These are phyloP conservation scores for Metschnikowia cerradonensis DNA, from an alignment of 805 yeast species.

Conservation along the genomic window DNA sequence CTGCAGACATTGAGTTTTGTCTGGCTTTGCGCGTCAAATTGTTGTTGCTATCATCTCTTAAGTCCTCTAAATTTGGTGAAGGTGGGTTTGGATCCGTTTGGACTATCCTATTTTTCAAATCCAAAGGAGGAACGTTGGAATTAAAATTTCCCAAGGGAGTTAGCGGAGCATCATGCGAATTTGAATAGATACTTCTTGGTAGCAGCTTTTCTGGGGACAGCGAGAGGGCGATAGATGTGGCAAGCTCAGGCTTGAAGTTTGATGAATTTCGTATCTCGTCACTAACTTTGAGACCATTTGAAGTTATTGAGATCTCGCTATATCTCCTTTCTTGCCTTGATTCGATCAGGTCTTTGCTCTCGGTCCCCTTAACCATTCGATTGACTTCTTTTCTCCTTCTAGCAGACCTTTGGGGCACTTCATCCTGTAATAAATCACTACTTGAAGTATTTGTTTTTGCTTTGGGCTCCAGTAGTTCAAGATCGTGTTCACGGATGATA, in stretches of 20 bases:
- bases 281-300: constrained; percentile 11
- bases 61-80: not conserved
- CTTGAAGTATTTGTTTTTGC: not conserved
- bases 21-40: constrained; percentile 5
- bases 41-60: not conserved
- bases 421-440: not conserved
- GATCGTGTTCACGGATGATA: not conserved
- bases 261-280: constrained; percentile 2
- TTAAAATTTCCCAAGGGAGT: not conserved
- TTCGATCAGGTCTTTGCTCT: not conserved
- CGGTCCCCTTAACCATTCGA: not conserved
- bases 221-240: constrained; percentile 4
- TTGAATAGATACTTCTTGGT: not conserved
- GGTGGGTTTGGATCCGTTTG: not conserved
- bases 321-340: constrained; percentile 4
- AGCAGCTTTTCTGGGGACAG: not conserved
- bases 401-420: constrained; percentile 27
- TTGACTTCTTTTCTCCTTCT: constrained; percentile 15
- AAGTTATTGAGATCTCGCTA: constrained; percentile 12
- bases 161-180: not conserved
- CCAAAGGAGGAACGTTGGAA: not conserved
- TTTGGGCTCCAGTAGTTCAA: not conserved
- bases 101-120: not conserved
- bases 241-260: constrained; percentile 9
- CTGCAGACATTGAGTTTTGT: constrained; percentile 22